Conservation (phyloP, 805 yeast genomes). For the Metschnikowia noctiluminum region DNA sequence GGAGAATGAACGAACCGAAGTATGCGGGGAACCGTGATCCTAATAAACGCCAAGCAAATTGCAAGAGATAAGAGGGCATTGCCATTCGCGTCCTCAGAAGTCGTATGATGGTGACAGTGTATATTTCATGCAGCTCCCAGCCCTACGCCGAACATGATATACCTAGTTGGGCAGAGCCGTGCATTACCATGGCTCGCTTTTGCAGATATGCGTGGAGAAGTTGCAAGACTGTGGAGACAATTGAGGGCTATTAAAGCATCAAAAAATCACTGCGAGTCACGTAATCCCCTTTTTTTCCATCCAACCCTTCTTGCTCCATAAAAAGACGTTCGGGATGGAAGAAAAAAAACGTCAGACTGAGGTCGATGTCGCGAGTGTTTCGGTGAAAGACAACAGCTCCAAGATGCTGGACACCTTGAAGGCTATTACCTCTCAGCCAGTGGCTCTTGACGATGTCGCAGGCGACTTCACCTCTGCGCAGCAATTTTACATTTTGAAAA, state of each 20-base stretch:
- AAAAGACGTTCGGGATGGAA: background rate
- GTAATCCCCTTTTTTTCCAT: too few relatives aligned
- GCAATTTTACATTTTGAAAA: conserved; percentile 26
- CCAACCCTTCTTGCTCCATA: too few relatives aligned
- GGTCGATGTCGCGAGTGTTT: background rate
- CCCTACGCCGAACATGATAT: conserved; percentile 10
- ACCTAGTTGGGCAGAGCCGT: background rate
- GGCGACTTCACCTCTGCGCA: conserved; percentile 23
- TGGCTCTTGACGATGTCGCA: conserved; percentile 27
- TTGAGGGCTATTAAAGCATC: too few relatives aligned
- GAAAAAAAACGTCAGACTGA: background rate
- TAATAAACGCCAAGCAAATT: too few relatives aligned
- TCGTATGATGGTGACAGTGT: background rate
- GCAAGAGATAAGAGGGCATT: too few relatives aligned
- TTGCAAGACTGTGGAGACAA: conserved; percentile 10
- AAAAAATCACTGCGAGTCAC: too few relatives aligned
- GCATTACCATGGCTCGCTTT: background rate
- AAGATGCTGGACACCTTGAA: conserved; percentile 7
- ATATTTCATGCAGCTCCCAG: background rate
- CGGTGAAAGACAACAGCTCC: background rate
- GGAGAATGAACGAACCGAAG: too few relatives aligned
- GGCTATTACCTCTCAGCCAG: conserved; percentile 24
- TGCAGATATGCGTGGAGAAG: conserved; percentile 27
- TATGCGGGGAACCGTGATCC: too few relatives aligned
- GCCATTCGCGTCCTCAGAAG: background rate